A percentile compares a stretch with the other conserved stretches of the same genome.
These are phyloP conservation scores for Zygosaccharomyces lentus DNA, from an alignment of 805 yeast species.

Conservation along the genomic window DNA sequence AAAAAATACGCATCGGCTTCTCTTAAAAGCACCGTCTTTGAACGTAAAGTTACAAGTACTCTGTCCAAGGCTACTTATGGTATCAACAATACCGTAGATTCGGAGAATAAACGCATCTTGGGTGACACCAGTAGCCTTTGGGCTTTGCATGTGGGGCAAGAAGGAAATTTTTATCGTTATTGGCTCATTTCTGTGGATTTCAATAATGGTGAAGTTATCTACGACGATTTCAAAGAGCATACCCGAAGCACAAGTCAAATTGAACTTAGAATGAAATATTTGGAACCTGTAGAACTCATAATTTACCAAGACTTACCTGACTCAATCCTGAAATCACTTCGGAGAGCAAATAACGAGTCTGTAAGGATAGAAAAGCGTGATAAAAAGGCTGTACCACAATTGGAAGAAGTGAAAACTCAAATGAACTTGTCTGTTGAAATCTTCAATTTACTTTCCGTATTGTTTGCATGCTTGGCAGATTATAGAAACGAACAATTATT, in stretches of 20 bases:
- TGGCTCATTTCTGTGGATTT: slow-evolving; percentile 49
- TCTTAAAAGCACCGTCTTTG: slow-evolving; percentile 56
- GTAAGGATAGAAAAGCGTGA: neutral
- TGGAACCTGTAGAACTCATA: slow-evolving; percentile 74
- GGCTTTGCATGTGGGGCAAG: slow-evolving; percentile 14
- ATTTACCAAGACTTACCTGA: slow-evolving; percentile 12
- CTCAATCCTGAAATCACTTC: slow-evolving; percentile 37
- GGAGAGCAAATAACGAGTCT: slow-evolving; percentile 31
- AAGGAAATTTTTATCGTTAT: slow-evolving; percentile 7
- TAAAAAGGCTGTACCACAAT: slow-evolving; percentile 1
- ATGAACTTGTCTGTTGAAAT: slow-evolving; percentile 26
- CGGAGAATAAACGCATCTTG: slow-evolving; percentile 35
- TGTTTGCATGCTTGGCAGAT: slow-evolving; percentile 54
- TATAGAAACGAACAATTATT: slow-evolving; percentile 60
- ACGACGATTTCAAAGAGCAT: slow-evolving; percentile 66
- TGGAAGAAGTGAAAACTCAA: slow-evolving; percentile 27
- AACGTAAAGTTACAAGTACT: slow-evolving; percentile 61
- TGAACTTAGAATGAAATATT: slow-evolving; percentile 67
- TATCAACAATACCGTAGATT: slow-evolving; percentile 44
- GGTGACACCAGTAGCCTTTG: slow-evolving; percentile 32
- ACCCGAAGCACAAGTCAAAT: slow-evolving; percentile 49
- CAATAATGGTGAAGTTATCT: slow-evolving; percentile 75
- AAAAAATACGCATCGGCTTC: slow-evolving; percentile 42
- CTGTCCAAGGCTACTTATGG: slow-evolving; percentile 80
- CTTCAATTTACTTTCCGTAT: slow-evolving; percentile 36